Percentiles rank a stretch among this genome's conserved stretches.
phyloP scores from a whole-genome alignment of 768 basidiomycete species.

The Coprinopsis strossmayeri region DNA sequence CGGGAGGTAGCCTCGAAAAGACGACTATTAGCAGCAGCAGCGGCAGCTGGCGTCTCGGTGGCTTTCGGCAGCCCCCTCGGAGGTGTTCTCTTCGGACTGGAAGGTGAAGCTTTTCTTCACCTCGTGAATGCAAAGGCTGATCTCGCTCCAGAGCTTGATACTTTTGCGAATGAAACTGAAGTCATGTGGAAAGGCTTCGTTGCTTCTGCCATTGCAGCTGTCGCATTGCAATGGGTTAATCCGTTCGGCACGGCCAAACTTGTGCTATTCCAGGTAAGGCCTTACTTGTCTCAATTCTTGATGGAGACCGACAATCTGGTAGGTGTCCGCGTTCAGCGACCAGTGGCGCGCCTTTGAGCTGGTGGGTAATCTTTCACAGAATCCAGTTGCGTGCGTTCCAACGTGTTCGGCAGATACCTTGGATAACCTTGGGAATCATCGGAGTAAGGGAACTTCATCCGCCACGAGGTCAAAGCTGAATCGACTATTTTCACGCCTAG shows the following conservation, averaged over 20 bases:
- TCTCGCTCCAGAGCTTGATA: constrained; percentile 45
- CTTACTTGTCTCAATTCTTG: neutral
- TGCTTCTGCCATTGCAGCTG: constrained; percentile 80
- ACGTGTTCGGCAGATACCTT: constrained; percentile 49
- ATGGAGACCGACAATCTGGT: neutral
- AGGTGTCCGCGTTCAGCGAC: constrained; percentile 54
- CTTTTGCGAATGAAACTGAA: constrained; percentile 65
- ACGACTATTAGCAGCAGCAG: constrained; percentile 75
- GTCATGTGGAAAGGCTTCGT: constrained; percentile 88
- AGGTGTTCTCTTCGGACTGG: constrained; percentile 80
- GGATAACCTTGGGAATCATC: constrained; percentile 54
- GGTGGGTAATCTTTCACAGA: constrained; percentile 27
- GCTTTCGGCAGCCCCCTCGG: constrained; percentile 86
- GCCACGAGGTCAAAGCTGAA: neutral
- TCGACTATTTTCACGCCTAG: constrained; percentile 26
- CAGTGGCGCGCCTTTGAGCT: constrained; percentile 71
- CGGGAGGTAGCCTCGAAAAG: constrained; percentile 60
- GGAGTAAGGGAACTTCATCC: constrained; percentile 36
- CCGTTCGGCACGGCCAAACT: constrained; percentile 84
- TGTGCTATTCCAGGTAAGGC: constrained; percentile 64
- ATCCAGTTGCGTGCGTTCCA: neutral
- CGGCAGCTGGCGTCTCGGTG: constrained; percentile 81
- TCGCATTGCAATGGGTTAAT: constrained; percentile 77
- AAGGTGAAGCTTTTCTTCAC: constrained; percentile 33
- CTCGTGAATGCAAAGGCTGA: neutral